Percentiles rank a stretch among this genome's conserved stretches.
Conservation (phyloP, 208 protist species). For the Leishmania aethiopica region DNA sequence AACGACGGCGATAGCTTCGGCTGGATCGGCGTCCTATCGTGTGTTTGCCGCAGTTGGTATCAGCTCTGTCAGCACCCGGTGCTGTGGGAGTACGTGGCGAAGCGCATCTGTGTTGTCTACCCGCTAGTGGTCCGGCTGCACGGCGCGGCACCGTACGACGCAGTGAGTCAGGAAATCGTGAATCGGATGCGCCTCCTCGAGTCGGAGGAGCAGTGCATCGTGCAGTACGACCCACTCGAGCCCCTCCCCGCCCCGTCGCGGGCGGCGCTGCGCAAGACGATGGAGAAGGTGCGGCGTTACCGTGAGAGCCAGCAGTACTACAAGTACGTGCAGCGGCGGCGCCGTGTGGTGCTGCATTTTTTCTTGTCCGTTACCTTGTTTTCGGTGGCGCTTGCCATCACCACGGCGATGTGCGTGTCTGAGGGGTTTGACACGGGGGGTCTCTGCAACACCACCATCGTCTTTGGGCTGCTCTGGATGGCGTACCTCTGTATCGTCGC, state of each 20-base stretch:
- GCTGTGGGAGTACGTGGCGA: conserved; percentile 73
- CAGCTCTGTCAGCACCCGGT: conserved; percentile 55
- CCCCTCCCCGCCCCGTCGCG: conserved; percentile 49
- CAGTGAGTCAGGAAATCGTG: conserved; percentile 45
- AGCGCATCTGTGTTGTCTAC: conserved; percentile 73
- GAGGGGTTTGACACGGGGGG: conserved; percentile 41
- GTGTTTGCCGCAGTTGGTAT: conserved; percentile 63
- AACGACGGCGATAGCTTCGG: conserved; percentile 45
- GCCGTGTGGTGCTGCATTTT: conserved; percentile 69
- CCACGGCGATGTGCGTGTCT: conserved; percentile 47
- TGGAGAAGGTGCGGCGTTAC: conserved; percentile 62
- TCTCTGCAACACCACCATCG: conserved; percentile 36
- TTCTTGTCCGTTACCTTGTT: conserved; percentile 69
- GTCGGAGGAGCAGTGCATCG: conserved; percentile 46
- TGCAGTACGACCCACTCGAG: conserved; percentile 44
- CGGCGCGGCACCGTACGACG: conserved; percentile 42
- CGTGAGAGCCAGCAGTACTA: conserved; percentile 63
- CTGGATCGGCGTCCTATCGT: conserved; percentile 61
- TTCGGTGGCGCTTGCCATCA: conserved; percentile 57
- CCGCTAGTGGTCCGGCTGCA: conserved; percentile 64
- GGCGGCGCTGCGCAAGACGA: conserved; percentile 39
- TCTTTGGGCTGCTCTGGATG: conserved; percentile 68
- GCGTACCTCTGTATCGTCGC: conserved; percentile 60
- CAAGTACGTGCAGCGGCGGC: conserved; percentile 67
- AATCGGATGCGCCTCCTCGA: conserved; percentile 52